Base-by-base conservation (phyloP, 2,329 filamentous ascomycete species). In the Saccharata proteae region DNA sequence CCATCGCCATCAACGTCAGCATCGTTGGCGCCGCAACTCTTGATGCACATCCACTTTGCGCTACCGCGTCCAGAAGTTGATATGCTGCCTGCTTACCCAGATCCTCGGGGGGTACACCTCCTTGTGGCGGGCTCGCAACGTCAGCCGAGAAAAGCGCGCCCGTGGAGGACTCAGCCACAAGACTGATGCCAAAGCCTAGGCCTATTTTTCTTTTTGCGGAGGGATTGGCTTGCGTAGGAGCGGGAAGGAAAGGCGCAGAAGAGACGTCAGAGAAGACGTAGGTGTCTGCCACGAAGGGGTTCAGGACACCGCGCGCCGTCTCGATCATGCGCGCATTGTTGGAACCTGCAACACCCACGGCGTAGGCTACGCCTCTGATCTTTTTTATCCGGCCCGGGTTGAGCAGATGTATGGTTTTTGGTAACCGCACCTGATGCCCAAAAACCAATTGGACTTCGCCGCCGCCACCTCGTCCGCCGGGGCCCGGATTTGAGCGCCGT, bases 291-390 rank as follows among this genome's bases (percentile, higher is more conserved):
- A 82, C 78, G 35, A 98, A 69, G 4, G 76, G 68, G 53, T 98
- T 98, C 27, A 98, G 65, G 8, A 98, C 69, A 28, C 84, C 84
- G 44, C 88, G 70, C 8, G 86, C 85, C 3, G 80, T 74, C 48
- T 93, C 82, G 48, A 96, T 98, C 81, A 94, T 92, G 41, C 90
- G 71, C 39, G 80, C 82, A 52, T 96, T 98, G 55, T 94, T 94
- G 29, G 80, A 85, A 0, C 82, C 88, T 8, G 82, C 81, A 1
- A 96, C 86, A 27, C 92, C 90, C 1, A 83, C 85, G 34, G 81
- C 80, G 58, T 96, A 98, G 28, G 90, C 86, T 25, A 98, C 90
- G 37, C 90, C 90, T 35, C 88, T 71, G 42, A 98, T 80, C 44
- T 77, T 75, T 68, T 85, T 88, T 47, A 98, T 79, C 34, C 82